Base-by-base conservation (phyloP, 306 rosid genomes). In the Morella rubra region DNA sequence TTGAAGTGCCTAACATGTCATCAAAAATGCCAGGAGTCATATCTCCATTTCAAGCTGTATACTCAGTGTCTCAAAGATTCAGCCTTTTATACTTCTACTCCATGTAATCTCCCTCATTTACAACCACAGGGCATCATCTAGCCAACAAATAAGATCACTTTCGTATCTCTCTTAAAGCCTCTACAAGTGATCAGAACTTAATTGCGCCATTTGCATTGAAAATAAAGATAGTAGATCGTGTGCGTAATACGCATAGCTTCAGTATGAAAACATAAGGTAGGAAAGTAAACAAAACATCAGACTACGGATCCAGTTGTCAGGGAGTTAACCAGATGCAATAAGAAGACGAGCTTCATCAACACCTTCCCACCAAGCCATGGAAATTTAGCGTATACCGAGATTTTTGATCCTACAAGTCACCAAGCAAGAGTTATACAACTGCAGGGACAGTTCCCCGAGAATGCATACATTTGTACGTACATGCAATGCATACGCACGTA, bases 281-380 rank as follows among this genome's bases (percentile, higher is more conserved):
- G 42, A 12, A 40, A 64, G 72, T 5, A 37, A 53, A 44, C 24
- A 73, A 52, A 54, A 14, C 1, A 6, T 37, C 44, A 22, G 15
- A n/a, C 14, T 32, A 15, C 2, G 47, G 37, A 24, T 4, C n/a
- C 66, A 66, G 27, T 14, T 24, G 24, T 32, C 2, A 60, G 20
- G 49, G 71, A 71, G 27, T 19, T 18, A 27, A 32, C 98, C 95
- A 1, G 93, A 83, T 6, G 96, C 93, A 44, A 95, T 75, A 70
- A 95, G 88, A 82, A 92, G 84, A 22, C 98, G 91, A 18, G 85
- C 65, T 81, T 92, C 97, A 18, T 89, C 89, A 69, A 60, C 78
- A 44, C 88, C 91, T 71, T 94, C 85, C 61, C 80, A 88, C 92
- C 89, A 89, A 47, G 77, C 81, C 98, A 95, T 92, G 44, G 61